Base-by-base conservation (phyloP, 495 filamentous ascomycete genomes). In the Penicillium herquei region DNA sequence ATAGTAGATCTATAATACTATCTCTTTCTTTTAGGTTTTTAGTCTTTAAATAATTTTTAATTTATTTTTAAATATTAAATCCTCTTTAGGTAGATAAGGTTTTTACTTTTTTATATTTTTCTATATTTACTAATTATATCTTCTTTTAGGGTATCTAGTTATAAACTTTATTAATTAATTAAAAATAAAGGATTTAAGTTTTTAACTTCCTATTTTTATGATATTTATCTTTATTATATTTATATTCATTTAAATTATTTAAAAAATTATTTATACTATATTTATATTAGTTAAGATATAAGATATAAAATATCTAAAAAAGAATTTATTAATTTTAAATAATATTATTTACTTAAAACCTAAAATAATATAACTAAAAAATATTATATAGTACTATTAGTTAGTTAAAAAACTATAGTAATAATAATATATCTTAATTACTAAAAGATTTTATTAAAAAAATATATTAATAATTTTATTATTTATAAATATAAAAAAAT, bases 1-100 rank as follows among this genome's bases (percentile, higher is more conserved):
- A 16, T 37, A 50, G 33, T 50, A 50, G 33, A 3, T 50, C 47
- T 50, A 21, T 50, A 39, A 50, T 39, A 50, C 39, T 39, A 50
- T 26, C 47, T 8, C 16, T 3, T 17, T 39, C 13, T 50, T 39
- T 12, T 18, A 39, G 47, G 1, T 39, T 17, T 50, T 50, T 37
- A 11, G 18, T 18, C 47, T 13, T 18, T 39, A 50, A 37, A n/a
- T n/a, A 21, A 16, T 14, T 2, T 14, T 14, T 7, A 10, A 17
- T 18, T 32, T 47, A 0, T 13, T 13, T 47, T 32, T 9, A 13
- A 43, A 17, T 44, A 26, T 26, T 26, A 26, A 26, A 4, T 26
- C 21, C 9, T 17, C 18, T 17, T 44, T 44, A 12, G 18, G 10
- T 50, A 50, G 21, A 17, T 50, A 39, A n/a, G 7, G n/a, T 26